Evolutionary conservation across 2,329 filamentous ascomycete species (phyloP).

Genomic region (Stagonosporopsis chrysanthemi): DNA sequence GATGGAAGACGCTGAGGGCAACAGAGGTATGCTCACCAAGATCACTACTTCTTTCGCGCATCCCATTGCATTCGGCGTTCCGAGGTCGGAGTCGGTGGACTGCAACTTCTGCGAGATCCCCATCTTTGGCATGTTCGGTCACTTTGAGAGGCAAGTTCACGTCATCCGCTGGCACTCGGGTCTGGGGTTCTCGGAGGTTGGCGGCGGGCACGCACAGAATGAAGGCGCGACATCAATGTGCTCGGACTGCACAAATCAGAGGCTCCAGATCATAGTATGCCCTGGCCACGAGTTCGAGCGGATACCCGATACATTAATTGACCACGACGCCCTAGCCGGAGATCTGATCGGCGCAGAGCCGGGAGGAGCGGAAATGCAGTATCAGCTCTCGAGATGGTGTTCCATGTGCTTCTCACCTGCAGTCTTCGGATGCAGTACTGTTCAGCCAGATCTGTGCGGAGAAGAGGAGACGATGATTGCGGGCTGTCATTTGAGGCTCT

Average conservation of each 20-base stretch:
- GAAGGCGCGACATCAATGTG: constrained; percentile 39
- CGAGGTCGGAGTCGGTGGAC: constrained; percentile 4
- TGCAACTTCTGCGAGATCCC: constrained; percentile 56
- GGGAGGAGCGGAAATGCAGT: constrained; percentile 11
- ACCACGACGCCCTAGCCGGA: constrained; percentile 14
- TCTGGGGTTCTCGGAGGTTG: constrained; percentile 50
- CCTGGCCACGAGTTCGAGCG: constrained; percentile 23
- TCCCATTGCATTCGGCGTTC: constrained; percentile 47
- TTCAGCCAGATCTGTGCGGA: constrained; percentile 11
- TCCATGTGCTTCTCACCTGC: constrained; percentile 42
- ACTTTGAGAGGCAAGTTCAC: constrained; percentile 44
- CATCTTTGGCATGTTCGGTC: constrained; percentile 51
- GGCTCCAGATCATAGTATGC: constrained; percentile 37
- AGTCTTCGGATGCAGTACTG: constrained; percentile 24
- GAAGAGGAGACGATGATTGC: constrained; percentile 18
- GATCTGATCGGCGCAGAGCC: constrained; percentile 25
- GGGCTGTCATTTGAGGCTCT: constrained; percentile 42
- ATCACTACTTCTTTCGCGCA: constrained; percentile 53
- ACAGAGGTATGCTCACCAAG: constrained; percentile 34
- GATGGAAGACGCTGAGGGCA: constrained; percentile 39
- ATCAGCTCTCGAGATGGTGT: constrained; percentile 39
- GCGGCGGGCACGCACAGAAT: constrained; percentile 46
- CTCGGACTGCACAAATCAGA: constrained; percentile 22
- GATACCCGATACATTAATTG: neutral
- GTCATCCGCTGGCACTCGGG: constrained; percentile 47